Base-by-base conservation (phyloP, 2,329 filamentous ascomycete genomes). In the Cladosporium sp. region DNA sequence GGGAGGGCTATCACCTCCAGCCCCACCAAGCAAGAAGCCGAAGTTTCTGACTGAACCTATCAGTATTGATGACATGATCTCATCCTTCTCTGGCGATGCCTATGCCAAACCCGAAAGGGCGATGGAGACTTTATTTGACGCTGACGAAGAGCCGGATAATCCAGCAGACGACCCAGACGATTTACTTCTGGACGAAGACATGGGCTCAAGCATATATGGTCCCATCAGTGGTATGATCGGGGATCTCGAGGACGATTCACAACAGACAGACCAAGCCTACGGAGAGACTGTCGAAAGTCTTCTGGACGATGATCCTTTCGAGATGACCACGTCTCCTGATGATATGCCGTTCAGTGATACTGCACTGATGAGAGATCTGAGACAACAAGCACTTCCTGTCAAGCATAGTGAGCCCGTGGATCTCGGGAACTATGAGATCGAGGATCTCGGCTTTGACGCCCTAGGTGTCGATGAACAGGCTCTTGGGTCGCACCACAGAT, bases 41-140 rank as follows among this genome's bases (percentile, higher is more conserved):
- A 94, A 94, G 70, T 99, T 96, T 72, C 84, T 90, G 37, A 97
- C 92, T 0, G 85, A 93, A 61, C 83, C 96, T 3, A 86, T 96
- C 60, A 92, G 92, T 0, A 83, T 99, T 6, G 80, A 94, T 66
- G 89, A 97, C 65, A 85, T 99, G 74, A 83, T 99, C 61, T 88
- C 91, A 5, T 97, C 93, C 0, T 91, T 99, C 65, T 90, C 90
- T 6, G 90, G 90, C 1, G 90, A 97, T 72, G 90, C 90, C 0
- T 92, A 96, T 70, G 82, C 83, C 3, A 80, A 72, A 57, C 74
- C 59, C 77, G 82, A 85, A 84, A 62, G 82, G 85, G 60, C 83
- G 83, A 62, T 82, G 83, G 60, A 86, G 85, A 68, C 66, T 4
- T 58, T 73, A 5, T 73, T 72, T 51, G 71, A 73, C 56, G 65